Percentiles rank a stretch among this genome's conserved stretches.
These are phyloP conservation scores for Rhipidocladum racemiflorum DNA, from an alignment of 176 grass and related monocot species.

Conservation along the genomic window DNA sequence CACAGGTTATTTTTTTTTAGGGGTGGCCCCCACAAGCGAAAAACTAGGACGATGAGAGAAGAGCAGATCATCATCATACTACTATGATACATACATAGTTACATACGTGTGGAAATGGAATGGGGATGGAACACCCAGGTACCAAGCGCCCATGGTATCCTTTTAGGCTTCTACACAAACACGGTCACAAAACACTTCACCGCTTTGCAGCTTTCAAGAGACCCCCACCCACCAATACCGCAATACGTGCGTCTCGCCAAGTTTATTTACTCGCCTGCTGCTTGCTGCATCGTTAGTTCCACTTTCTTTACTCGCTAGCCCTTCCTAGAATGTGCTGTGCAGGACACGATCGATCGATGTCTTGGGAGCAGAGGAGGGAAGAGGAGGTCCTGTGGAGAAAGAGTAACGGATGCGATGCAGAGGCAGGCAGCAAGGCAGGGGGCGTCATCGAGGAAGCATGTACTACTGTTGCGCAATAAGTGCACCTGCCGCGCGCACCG, in stretches of 20 bases:
- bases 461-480: constrained; percentile 20
- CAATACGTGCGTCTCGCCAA: no score
- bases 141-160: not conserved
- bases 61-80: not conserved
- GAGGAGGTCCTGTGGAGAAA: not conserved
- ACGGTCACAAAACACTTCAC: not conserved
- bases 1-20: no score
- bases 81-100: constrained; percentile 19
- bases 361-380: no score
- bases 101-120: no score
- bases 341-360: no score
- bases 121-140: constrained; percentile 22
- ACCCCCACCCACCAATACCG: no score
- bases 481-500: not conserved
- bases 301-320: not conserved
- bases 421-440: not conserved
- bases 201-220: constrained; percentile 33
- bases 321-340: no score
- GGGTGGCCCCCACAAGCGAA: not conserved
- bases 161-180: not conserved
- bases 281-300: no score
- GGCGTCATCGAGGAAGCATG: not conserved
- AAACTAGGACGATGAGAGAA: not conserved
- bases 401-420: not conserved
- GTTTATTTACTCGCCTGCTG: not conserved